phyloP scores from a whole-genome alignment of 176 grass and related monocot genomes.

The Secale cereale region DNA sequence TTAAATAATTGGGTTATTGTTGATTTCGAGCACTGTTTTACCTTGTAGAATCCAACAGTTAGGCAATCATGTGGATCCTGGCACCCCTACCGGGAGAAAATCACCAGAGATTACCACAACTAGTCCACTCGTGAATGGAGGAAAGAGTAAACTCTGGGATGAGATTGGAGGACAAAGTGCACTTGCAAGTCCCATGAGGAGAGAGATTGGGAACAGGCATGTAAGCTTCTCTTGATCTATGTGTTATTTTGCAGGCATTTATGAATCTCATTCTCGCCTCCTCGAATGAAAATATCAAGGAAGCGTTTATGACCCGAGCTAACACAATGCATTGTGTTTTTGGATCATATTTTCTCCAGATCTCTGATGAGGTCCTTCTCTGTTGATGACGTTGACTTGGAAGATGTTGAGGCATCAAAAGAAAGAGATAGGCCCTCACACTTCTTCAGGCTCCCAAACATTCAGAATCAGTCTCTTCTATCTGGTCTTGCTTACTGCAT shows the following conservation, averaged over 20 bases:
- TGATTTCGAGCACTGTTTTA: slow-evolving; percentile 18
- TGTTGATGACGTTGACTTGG: slow-evolving; percentile 67
- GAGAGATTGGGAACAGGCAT: slow-evolving; percentile 74
- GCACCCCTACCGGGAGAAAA: slow-evolving; percentile 39
- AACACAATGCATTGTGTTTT: slow-evolving; percentile 26
- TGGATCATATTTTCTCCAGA: slow-evolving; percentile 37
- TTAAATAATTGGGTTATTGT: not conserved
- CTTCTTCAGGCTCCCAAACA: slow-evolving; percentile 39
- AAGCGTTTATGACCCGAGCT: not conserved
- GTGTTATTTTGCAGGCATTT: not conserved
- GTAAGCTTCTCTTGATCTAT: slow-evolving; percentile 20
- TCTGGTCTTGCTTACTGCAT: slow-evolving; percentile 92
- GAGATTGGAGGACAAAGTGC: slow-evolving; percentile 49
- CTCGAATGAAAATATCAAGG: not conserved
- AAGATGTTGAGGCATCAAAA: slow-evolving; percentile 68
- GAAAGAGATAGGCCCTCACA: slow-evolving; percentile 50
- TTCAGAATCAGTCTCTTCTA: slow-evolving; percentile 76
- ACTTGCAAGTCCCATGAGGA: slow-evolving; percentile 74
- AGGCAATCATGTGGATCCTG: slow-evolving; percentile 43
- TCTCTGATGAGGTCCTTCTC: slow-evolving; percentile 52
- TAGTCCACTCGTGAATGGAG: slow-evolving; percentile 42
- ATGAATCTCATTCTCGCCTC: not conserved
- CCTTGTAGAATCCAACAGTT: slow-evolving; percentile 55
- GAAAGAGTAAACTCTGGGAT: slow-evolving; percentile 50
- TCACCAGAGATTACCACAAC: slow-evolving; percentile 36